A percentile compares a stretch with the other conserved stretches of the same genome.
phyloP scores from a whole-genome alignment of 768 basidiomycete species.

The Trametes maxima region DNA sequence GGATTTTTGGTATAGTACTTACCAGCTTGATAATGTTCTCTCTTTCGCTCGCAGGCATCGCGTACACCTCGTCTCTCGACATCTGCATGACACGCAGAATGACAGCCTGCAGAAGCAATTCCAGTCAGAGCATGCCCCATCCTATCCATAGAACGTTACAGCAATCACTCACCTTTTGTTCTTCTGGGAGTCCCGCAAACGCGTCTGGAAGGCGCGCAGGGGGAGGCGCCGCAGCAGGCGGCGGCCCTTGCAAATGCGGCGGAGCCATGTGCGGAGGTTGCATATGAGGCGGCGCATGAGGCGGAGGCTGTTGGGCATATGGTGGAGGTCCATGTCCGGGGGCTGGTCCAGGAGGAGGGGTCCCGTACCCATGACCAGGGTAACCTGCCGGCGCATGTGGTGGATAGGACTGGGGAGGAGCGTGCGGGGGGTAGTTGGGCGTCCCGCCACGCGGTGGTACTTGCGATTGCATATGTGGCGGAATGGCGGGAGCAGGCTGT shows the following conservation, averaged over 20 bases:
- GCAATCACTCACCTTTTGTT: conserved; percentile 55
- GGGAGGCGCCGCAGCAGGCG: conserved; percentile 10
- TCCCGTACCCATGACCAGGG: conserved; percentile 13
- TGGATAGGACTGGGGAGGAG: conserved; percentile 10
- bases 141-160: neutral
- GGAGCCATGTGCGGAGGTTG: conserved; percentile 14
- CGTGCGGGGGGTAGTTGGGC: conserved; percentile 25
- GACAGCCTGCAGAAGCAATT: conserved; percentile 50
- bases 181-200: conserved; percentile 63
- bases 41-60: conserved; percentile 71
- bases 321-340: conserved; percentile 10
- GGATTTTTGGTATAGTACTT: conserved; percentile 34
- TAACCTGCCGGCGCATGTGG: conserved; percentile 10
- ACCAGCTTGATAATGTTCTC: conserved; percentile 84
- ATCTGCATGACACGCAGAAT: conserved; percentile 80
- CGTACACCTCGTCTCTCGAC: conserved; percentile 82
- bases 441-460: conserved; percentile 23
- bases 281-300: conserved; percentile 14
- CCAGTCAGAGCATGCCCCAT: neutral
- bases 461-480: conserved; percentile 28
- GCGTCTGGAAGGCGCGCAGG: conserved; percentile 35
- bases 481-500: conserved; percentile 33
- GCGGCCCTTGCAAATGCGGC: conserved; percentile 15
- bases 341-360: conserved; percentile 10
- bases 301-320: conserved; percentile 4